Evolutionary conservation across 148 eudicot species (phyloP).

Genomic region (Polygonum aviculare): DNA sequence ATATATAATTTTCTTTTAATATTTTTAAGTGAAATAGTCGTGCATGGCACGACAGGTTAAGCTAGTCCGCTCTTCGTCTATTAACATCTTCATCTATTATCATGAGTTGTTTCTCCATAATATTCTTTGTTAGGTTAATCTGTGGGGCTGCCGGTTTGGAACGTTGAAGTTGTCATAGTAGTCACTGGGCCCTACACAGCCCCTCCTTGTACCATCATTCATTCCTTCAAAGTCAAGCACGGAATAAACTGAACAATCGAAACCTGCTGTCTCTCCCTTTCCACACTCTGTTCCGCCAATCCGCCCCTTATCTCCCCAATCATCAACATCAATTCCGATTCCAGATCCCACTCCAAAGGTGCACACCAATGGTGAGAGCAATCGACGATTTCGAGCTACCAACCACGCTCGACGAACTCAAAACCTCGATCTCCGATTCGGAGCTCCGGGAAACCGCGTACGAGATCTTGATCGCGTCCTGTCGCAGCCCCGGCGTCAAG

Average conservation of each 20-base stretch:
- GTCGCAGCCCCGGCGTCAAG: constrained; percentile 64
- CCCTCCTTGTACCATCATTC: constrained; percentile 8
- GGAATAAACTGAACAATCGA: constrained; percentile 20
- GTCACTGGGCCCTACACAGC: background rate
- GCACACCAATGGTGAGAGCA: constrained; percentile 16
- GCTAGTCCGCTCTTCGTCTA: too few species aligned
- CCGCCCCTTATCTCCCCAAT: too few species aligned
- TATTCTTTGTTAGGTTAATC: background rate
- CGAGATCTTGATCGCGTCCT: constrained; percentile 68
- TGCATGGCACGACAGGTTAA: too few species aligned
- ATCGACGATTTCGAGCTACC: constrained; percentile 13
- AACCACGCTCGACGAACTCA: constrained; percentile 47
- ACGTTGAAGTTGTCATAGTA: background rate
- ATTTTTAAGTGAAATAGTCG: too few species aligned
- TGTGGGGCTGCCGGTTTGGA: background rate
- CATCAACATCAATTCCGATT: background rate
- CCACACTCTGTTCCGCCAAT: background rate
- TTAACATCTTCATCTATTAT: too few species aligned
- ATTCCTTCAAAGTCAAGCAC: constrained; percentile 46
- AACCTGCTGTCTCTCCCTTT: background rate
- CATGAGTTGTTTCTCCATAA: too few species aligned
- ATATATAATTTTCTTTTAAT: too few species aligned
- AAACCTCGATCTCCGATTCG: constrained; percentile 28
- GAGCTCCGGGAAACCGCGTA: constrained; percentile 91
- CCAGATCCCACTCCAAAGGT: background rate